Evolutionary conservation across 164 flowering plant species (phyloP).

Genomic region (Kingdonia uniflora): DNA sequence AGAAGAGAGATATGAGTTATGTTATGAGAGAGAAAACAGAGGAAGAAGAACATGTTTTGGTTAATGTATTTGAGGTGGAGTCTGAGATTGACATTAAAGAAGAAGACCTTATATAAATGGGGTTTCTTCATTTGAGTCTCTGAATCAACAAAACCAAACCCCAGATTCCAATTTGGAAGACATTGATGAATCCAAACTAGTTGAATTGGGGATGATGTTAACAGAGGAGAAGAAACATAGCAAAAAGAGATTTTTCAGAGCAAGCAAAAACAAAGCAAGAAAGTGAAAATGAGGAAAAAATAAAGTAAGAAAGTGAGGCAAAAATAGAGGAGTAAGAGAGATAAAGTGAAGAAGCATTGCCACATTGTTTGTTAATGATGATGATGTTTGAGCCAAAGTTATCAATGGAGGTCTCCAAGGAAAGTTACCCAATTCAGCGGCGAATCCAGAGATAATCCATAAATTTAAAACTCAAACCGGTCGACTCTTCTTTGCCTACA

Average conservation of each 20-base stretch:
- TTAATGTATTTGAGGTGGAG: slow-evolving; percentile 1
- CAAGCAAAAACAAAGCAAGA: neutral
- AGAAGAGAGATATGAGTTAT: slow-evolving; percentile 9
- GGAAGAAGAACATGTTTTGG: slow-evolving; percentile 5
- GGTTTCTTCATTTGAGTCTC: slow-evolving; percentile 10
- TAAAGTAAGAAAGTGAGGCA: no score
- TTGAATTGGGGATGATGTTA: neutral
- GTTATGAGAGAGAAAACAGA: neutral
- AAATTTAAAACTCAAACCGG: slow-evolving; percentile 21
- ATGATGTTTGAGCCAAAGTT: no score
- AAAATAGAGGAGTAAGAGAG: neutral
- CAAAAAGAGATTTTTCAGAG: no score
- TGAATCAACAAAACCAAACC: no score
- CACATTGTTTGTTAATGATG: slow-evolving; percentile 61
- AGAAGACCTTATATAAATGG: neutral
- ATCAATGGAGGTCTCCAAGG: slow-evolving; percentile 95
- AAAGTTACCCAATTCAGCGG: slow-evolving; percentile 45
- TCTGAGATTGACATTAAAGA: slow-evolving; percentile 9
- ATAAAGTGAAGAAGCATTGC: neutral
- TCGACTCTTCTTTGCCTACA: no score
- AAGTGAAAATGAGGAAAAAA: slow-evolving; percentile 1
- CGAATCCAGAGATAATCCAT: slow-evolving; percentile 11
- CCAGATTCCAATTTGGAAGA: no score
- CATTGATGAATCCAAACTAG: no score
- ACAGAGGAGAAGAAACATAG: neutral